phyloP scores from a whole-genome alignment of 169 alveolate species.

The Plasmodium gallinaceum region DNA sequence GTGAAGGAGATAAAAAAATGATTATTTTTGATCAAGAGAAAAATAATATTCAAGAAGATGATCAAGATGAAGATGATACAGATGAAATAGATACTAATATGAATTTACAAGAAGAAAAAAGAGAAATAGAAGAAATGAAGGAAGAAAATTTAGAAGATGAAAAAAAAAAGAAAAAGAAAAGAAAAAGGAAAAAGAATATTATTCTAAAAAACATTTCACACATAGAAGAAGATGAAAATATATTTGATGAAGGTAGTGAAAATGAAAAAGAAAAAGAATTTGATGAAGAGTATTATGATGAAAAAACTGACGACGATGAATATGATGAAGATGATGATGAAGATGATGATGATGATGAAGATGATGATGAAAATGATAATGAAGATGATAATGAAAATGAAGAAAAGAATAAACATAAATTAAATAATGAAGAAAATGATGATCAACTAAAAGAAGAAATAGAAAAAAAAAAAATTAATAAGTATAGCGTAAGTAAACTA shows the following conservation, averaged over 20 bases:
- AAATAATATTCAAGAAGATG: slow-evolving; percentile 26
- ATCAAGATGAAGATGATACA: slow-evolving; percentile 23
- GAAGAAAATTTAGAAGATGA: slow-evolving; percentile 5
- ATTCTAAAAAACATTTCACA: slow-evolving; percentile 8
- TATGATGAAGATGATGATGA: slow-evolving; percentile 27
- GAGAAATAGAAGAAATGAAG: slow-evolving; percentile 8
- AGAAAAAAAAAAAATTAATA: neutral
- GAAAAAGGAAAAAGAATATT: slow-evolving; percentile 11
- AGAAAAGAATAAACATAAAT: neutral
- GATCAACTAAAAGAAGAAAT: neutral
- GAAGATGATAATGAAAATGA: neutral
- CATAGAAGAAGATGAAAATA: slow-evolving; percentile 44
- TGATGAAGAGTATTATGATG: slow-evolving; percentile 28
- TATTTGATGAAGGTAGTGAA: slow-evolving; percentile 62
- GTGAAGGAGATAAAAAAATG: slow-evolving; percentile 74
- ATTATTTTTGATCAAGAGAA: slow-evolving; percentile 55
- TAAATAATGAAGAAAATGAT: neutral
- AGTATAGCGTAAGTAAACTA: neutral
- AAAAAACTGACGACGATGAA: slow-evolving; percentile 23
- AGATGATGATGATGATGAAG: slow-evolving; percentile 47
- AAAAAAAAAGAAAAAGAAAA: slow-evolving; percentile 28
- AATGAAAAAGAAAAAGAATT: slow-evolving; percentile 16
- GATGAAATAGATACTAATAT: neutral
- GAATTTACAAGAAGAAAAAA: slow-evolving; percentile 1
- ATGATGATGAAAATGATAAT: slow-evolving; percentile 16